Base-by-base conservation (phyloP, 106 monocot species). In the Acanthochlamys bracteata region DNA sequence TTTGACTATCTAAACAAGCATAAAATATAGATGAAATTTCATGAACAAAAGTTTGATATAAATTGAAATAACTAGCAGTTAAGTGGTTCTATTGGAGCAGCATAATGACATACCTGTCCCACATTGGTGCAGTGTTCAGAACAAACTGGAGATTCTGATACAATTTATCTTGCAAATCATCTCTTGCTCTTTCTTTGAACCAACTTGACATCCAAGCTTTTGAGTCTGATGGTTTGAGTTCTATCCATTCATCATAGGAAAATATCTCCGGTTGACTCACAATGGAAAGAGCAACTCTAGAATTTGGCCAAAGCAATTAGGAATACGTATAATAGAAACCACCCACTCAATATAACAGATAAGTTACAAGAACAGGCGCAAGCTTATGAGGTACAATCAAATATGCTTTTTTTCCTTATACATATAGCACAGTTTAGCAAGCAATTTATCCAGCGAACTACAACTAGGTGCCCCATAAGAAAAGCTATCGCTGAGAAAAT, bases 81-180 rank as follows among this genome's bases (percentile, higher is more conserved):
- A 7, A 63, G n/a, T 41, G 17, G 25, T 41, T 8, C 43, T 7
- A 13, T 13, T 43, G 25, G 25, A 57, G 6, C 26, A 57, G 56
- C 42, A 27, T 23, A 10, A 20, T 9, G 10, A 52, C 46, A 65
- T 81, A 88, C 96, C 91, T 80, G 65, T 96, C 96, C 96, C 96
- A 96, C 84, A 85, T 91, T 15, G 96, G 96, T 46, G 88, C 77
- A 53, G 96, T 88, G 47, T 80, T 79, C 23, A 96, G 76, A 54
- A 78, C 68, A 57, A 74, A 88, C 64, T 76, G 68, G 64, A 96
- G 79, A 69, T 82, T 85, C 54, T 91, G 80, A 55, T 78, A 47
- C 27, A 78, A 46, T 8, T 55, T 80, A 78, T 91, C 80, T 49
- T 80, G 83, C 66, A 42, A 23, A 24, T 80, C 82, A 55, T 68